Conservation (phyloP, 805 yeast species). For the Metschnikowia reukaufii region DNA sequence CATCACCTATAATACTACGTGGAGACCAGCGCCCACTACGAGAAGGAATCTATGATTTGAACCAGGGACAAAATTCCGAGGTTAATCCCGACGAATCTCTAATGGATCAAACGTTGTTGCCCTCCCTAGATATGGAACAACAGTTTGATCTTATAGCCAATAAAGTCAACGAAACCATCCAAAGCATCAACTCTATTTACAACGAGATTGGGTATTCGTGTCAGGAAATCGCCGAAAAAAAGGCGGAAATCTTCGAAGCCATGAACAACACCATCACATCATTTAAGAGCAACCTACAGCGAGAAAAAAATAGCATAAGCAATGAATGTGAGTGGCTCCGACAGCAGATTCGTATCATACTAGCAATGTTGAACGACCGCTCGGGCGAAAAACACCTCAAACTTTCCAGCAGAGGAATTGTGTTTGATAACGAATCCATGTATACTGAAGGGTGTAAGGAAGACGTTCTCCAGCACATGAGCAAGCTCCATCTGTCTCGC, state of each 20-base stretch:
- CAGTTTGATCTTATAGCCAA: conserved; percentile 33
- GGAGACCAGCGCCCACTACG: conserved; percentile 3
- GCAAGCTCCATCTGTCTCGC: conserved; percentile 2
- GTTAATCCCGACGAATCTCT: neutral
- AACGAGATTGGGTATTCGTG: conserved; percentile 55
- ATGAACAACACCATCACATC: conserved; percentile 48
- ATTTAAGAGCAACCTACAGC: conserved; percentile 20
- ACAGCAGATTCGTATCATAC: conserved; percentile 40
- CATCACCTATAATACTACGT: neutral
- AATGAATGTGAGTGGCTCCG: conserved; percentile 48
- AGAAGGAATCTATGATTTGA: neutral
- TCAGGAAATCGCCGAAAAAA: conserved; percentile 49
- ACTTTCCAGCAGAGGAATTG: conserved; percentile 30
- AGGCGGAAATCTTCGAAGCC: conserved; percentile 48
- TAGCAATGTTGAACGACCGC: conserved; percentile 40
- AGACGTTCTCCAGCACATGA: conserved; percentile 23
- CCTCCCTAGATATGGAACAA: conserved; percentile 12
- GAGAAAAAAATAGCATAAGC: conserved; percentile 36
- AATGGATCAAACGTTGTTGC: neutral
- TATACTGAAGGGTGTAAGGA: conserved; percentile 33
- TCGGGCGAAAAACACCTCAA: conserved; percentile 27
- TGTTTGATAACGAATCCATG: conserved; percentile 27
- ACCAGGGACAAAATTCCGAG: neutral
- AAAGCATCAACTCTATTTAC: conserved; percentile 48
- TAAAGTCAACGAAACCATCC: conserved; percentile 37